A percentile compares a stretch with the other conserved stretches of the same genome.
Evolutionary conservation across 2,329 filamentous ascomycete species (phyloP).

Genomic region (Diaporthe australafricana): DNA sequence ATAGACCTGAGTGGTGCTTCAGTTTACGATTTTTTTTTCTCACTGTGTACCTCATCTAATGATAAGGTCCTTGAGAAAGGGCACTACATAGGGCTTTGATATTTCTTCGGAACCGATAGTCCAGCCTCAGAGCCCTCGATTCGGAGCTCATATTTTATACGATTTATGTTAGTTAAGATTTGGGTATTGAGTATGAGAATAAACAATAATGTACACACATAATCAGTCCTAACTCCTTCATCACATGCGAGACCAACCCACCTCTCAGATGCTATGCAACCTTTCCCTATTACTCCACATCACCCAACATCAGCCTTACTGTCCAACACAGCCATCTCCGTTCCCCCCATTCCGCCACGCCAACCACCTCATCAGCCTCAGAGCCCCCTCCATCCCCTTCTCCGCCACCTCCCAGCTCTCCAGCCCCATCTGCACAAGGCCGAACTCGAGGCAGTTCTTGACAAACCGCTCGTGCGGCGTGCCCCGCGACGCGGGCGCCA

Average conservation of each 20-base stretch:
- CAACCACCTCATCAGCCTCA: slow-evolving; percentile 58
- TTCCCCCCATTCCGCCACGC: slow-evolving; percentile 38
- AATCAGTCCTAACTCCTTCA: background rate
- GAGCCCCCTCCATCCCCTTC: slow-evolving; percentile 49
- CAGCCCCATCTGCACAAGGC: slow-evolving; percentile 57
- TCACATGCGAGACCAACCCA: background rate
- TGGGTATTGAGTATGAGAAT: background rate
- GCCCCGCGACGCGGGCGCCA: slow-evolving; percentile 53
- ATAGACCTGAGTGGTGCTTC: too few relatives aligned
- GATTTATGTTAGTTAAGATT: too few relatives aligned
- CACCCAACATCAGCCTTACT: background rate
- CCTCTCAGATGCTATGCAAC: background rate
- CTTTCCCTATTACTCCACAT: background rate
- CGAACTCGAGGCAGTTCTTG: slow-evolving; percentile 57
- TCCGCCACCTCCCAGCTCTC: slow-evolving; percentile 61
- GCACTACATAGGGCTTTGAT: background rate
- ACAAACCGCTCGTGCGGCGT: slow-evolving; percentile 57
- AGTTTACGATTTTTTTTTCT: too few relatives aligned
- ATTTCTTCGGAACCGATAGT: background rate
- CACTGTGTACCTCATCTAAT: too few relatives aligned
- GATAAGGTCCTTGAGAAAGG: background rate
- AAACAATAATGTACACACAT: background rate
- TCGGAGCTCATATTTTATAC: background rate
- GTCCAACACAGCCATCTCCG: slow-evolving; percentile 11
- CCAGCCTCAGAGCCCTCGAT: background rate